Base-by-base conservation (phyloP, 345 rosid genomes). In the Dimocarpus longan region DNA sequence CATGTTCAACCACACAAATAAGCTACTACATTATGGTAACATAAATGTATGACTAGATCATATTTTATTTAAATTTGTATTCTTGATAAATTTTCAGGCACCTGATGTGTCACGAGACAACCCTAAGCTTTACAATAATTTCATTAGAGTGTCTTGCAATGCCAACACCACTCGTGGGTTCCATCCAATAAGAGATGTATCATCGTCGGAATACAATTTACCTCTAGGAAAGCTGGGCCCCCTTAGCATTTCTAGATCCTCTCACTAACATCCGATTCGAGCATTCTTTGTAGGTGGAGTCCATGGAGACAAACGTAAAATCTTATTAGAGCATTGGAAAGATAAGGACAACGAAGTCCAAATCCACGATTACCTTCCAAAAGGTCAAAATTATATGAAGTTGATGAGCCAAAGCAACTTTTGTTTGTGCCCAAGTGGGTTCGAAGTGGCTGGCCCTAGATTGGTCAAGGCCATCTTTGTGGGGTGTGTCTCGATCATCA, bases 151-250 rank as follows among this genome's bases (percentile, higher is more conserved):
- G 22, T 88, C 93, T 1, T 93, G 97, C 83, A 94, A 93, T 77
- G 98, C 98, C 77, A 94, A 94, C 67, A 76, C 86, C 6, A 85
- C 95, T 0, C 97, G 93, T 77, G 91, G 94, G 10, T 94, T 94
- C 83, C 76, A 59, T 0, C 93, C 93, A 1, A 2, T 22, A 3
- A 88, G 91, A 83, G 97, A 95, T 52, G 93, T 90, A 24, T 70
- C 98, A 4, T n/a, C 93, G 48, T 93, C 96, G 0, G 96, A 88
- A 70, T 65, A 90, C 44, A 79, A 84, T 43, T 24, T 90, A 5
- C 83, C 82, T 3, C 46, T 15, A 0, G 71, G 82, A 9, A 46
- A 77, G 42, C 68, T 94, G 43, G 69, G 70, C 24, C 83, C 74
- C 0, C 81, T 67, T 11, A 66, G n/a, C 60, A 39, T 66, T 3